Conservation (phyloP, 305 asterid genomes). For the Lippia alba region DNA sequence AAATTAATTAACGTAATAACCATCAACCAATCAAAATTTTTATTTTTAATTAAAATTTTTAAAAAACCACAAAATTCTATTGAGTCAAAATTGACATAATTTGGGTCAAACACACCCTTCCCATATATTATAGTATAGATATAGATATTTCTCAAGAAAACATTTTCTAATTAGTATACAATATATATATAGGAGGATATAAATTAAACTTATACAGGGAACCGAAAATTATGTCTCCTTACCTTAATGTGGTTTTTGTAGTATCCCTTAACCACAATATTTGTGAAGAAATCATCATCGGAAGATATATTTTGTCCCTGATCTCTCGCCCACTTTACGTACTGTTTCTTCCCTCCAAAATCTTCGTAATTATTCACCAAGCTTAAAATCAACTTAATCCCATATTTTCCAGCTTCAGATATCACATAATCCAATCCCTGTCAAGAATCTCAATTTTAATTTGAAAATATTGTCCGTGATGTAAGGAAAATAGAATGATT, state of each 20-base stretch:
- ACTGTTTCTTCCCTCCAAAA: conserved; percentile 64
- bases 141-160: neutral
- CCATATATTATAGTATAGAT: too few species aligned
- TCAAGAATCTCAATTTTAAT: neutral
- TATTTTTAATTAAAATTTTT: too few species aligned
- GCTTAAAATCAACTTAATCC: conserved; percentile 62
- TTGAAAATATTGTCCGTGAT: too few species aligned
- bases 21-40: too few species aligned
- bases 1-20: too few species aligned
- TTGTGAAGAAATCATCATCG: conserved; percentile 68
- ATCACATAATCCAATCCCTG: conserved; percentile 78
- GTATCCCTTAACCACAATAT: conserved; percentile 48
- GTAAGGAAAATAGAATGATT: too few species aligned
- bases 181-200: neutral
- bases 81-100: too few species aligned
- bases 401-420: conserved; percentile 57
- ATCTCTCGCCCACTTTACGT: conserved; percentile 69
- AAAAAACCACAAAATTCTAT: too few species aligned
- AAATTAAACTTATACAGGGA: too few species aligned
- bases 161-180: neutral
- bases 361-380: conserved; percentile 61
- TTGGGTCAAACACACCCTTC: too few species aligned
- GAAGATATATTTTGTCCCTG: conserved; percentile 44
- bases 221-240: neutral
- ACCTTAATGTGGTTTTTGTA: conserved; percentile 70